phyloP scores from a whole-genome alignment of 257 asterid genomes.

The Nicotiana benthamiana region DNA sequence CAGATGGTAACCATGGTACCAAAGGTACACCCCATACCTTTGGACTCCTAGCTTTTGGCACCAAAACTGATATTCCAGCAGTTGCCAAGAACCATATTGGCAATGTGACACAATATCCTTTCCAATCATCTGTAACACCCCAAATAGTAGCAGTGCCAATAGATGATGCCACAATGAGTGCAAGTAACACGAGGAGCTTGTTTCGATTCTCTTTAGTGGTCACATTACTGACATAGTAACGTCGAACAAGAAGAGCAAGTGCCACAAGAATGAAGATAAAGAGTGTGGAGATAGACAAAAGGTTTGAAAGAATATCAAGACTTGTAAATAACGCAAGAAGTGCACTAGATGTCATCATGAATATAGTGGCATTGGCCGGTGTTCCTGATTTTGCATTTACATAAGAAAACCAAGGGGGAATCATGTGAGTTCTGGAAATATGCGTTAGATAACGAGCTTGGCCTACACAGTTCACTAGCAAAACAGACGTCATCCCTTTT shows the following conservation, averaged over 20 bases:
- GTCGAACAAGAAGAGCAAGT: not conserved
- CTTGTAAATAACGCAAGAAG: not conserved
- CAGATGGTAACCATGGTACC: constrained; percentile 1
- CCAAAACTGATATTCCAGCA: not conserved
- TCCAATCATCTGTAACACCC: not conserved
- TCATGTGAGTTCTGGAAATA: not conserved
- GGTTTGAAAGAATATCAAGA: not conserved
- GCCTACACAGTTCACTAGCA: not conserved
- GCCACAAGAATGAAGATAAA: not conserved
- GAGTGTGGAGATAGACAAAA: not conserved
- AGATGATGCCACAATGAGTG: not conserved
- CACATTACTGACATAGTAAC: not conserved
- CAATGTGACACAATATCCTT: not conserved
- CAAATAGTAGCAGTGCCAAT: not conserved
- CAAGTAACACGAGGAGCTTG: not conserved
- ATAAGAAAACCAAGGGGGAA: not conserved
- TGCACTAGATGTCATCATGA: not conserved
- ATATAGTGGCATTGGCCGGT: not conserved
- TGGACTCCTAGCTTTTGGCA: not conserved
- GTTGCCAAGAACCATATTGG: not conserved
- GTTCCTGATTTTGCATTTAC: not conserved
- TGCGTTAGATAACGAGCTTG: not conserved
- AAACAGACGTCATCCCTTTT: not conserved
- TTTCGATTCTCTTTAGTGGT: not conserved
- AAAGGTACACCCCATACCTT: not conserved